phyloP scores from a whole-genome alignment of 805 yeast genomes.

The Lachancea cidri region DNA sequence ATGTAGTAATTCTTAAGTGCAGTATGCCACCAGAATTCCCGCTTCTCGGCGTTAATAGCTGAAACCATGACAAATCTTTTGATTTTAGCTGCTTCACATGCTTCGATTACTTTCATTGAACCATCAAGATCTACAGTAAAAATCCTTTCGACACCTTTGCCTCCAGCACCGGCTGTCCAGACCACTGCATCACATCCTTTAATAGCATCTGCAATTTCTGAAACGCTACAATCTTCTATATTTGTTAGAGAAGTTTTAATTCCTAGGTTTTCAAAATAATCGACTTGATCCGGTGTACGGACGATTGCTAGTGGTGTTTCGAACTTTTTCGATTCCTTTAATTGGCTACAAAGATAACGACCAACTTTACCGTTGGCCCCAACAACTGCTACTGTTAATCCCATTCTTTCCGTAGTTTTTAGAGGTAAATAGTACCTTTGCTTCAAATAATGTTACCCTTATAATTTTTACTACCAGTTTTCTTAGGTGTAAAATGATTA shows the following conservation, averaged over 20 bases:
- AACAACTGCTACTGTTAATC: constrained; percentile 39
- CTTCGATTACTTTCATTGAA: constrained; percentile 53
- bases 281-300: constrained; percentile 42
- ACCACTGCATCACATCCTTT: constrained; percentile 51
- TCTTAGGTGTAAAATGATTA: not conserved
- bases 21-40: constrained; percentile 40
- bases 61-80: constrained; percentile 49
- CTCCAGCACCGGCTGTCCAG: constrained; percentile 60
- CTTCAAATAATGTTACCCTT: too few relatives aligned
- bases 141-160: constrained; percentile 42
- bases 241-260: constrained; percentile 36
- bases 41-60: constrained; percentile 49
- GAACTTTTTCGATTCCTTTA: constrained; percentile 25
- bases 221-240: constrained; percentile 34
- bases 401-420: constrained; percentile 7
- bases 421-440: too few relatives aligned
- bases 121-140: constrained; percentile 59
- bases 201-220: constrained; percentile 35
- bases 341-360: constrained; percentile 37
- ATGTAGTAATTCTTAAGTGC: constrained; percentile 46
- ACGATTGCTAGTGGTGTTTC: constrained; percentile 42
- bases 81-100: constrained; percentile 40
- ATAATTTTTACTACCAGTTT: not conserved
- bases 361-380: constrained; percentile 67
- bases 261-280: constrained; percentile 35